These are phyloP conservation scores for Heteromeles arbutifolia DNA, from an alignment of 306 rosid genomes.

Conservation along the genomic window DNA sequence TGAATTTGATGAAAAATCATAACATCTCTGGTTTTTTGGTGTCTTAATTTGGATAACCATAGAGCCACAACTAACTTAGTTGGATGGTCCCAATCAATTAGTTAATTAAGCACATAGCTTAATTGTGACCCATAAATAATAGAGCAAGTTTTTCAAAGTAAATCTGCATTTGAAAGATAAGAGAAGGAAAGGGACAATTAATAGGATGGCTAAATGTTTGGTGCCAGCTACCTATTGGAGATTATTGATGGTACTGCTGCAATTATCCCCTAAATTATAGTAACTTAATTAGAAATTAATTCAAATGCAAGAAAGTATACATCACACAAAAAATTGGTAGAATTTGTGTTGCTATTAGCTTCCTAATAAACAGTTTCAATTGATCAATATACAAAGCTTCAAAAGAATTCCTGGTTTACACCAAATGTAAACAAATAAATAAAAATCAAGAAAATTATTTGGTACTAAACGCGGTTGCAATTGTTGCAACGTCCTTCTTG, in stretches of 20 bases:
- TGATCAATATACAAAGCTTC: neutral
- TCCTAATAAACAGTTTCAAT: neutral
- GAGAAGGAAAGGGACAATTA: neutral
- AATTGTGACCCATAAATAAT: neutral
- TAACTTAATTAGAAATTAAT: neutral
- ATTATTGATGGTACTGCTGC: neutral
- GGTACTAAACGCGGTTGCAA: no score
- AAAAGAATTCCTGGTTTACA: neutral
- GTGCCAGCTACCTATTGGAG: neutral
- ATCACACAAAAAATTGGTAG: neutral
- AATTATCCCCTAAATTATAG: neutral
- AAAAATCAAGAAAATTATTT: neutral
- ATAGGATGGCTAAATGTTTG: neutral
- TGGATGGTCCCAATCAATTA: conserved; percentile 31
- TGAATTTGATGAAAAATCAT: neutral
- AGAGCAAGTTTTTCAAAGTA: neutral
- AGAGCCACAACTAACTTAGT: conserved; percentile 7
- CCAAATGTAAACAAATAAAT: neutral
- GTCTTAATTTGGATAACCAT: neutral
- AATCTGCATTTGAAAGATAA: neutral
- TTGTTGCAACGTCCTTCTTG: no score
- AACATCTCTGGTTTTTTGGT: neutral
- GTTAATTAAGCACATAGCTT: conserved; percentile 5
- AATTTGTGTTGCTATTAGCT: neutral
- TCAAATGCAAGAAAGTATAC: neutral